Percentiles rank a stretch among this genome's conserved stretches.
phyloP scores from a whole-genome alignment of 1,139 yeast genomes.

The Scheffersomyces segobiensis region DNA sequence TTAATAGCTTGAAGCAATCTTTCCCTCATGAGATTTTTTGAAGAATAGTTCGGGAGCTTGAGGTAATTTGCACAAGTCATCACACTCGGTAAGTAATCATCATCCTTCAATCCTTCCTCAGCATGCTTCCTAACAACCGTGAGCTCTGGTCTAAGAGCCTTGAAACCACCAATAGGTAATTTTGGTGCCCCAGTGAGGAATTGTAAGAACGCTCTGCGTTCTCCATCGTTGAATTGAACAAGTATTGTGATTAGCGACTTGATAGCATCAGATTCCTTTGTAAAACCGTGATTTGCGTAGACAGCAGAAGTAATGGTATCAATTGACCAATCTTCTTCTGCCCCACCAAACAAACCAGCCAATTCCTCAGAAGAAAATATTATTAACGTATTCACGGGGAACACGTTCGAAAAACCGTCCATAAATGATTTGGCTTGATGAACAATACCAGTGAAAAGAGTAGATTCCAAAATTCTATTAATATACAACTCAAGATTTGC shows the following conservation, averaged over 20 bases:
- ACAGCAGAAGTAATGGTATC: constrained; percentile 60
- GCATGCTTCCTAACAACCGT: constrained; percentile 84
- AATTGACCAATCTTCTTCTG: constrained; percentile 85
- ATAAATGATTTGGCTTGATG: constrained; percentile 70
- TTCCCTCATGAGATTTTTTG: constrained; percentile 56
- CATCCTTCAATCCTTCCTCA: constrained; percentile 67
- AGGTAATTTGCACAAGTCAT: constrained; percentile 98
- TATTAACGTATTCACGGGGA: constrained; percentile 73
- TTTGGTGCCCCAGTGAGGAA: constrained; percentile 94
- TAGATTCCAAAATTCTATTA: constrained; percentile 56
- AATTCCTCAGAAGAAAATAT: constrained; percentile 77
- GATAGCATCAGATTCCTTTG: constrained; percentile 66
- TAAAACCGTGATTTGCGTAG: constrained; percentile 90
- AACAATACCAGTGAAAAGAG: constrained; percentile 63
- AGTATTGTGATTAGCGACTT: constrained; percentile 60
- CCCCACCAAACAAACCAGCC: constrained; percentile 60
- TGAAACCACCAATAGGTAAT: constrained; percentile 92
- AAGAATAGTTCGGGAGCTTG: constrained; percentile 81
- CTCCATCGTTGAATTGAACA: constrained; percentile 49
- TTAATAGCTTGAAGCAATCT: constrained; percentile 68
- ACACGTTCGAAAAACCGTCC: constrained; percentile 80
- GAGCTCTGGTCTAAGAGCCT: constrained; percentile 74
- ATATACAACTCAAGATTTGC: constrained; percentile 63
- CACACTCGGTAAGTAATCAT: constrained; percentile 90
- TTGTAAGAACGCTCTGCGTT: constrained; percentile 75